Evolutionary conservation across 768 basidiomycete genomes (phyloP), one percentile per base, ranked within the genome.

Genomic region (Rossbeevera mucosa): DNA sequence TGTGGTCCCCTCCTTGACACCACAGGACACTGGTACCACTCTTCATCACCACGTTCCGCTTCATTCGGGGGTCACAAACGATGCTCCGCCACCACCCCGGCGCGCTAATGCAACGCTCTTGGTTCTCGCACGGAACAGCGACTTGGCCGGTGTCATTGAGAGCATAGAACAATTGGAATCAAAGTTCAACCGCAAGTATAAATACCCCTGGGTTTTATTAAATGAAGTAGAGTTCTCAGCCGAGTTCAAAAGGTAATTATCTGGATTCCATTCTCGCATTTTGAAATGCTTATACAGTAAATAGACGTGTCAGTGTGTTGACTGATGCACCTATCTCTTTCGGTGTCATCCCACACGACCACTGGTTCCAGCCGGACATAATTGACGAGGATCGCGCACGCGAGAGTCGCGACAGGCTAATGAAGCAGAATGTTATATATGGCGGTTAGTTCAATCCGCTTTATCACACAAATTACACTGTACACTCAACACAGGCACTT

Each of bases 331-430:
- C 74, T 4, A 71, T 80, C 28, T 63, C 71, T 14, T 86, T 83
- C 57, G 85, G 82, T 7, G 62, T 74, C 2, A 80, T 91, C 22
- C 79, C 83, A 16, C 66, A 64, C 21, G 76, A 81, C 3, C 76
- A 86, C 48, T 90, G 88, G 88, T 70, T 72, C 55, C 88, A 89
- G 63, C 88, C 88, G 0, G 75, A 76, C 29, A 86, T 79, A 80
- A 81, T 91, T 43, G 85, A 91, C 57, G 86, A 89, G 59, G 74
- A 76, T 11, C 73, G 74, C 41, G 88, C 87, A 0, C 68, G 65
- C 2, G 72, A 73, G 16, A 76, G 74, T 12, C 71, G 85, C 29
- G 69, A 78, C 36, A 73, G 74, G 50, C 78, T 90, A 77, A 74
- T 68, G 4, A 58, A 54, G 31, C 67, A 76, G 46, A 70, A 74